These are phyloP conservation scores for Trichoderma guizhouense DNA, from an alignment of 2,329 filamentous ascomycete genomes.

Conservation along the genomic window DNA sequence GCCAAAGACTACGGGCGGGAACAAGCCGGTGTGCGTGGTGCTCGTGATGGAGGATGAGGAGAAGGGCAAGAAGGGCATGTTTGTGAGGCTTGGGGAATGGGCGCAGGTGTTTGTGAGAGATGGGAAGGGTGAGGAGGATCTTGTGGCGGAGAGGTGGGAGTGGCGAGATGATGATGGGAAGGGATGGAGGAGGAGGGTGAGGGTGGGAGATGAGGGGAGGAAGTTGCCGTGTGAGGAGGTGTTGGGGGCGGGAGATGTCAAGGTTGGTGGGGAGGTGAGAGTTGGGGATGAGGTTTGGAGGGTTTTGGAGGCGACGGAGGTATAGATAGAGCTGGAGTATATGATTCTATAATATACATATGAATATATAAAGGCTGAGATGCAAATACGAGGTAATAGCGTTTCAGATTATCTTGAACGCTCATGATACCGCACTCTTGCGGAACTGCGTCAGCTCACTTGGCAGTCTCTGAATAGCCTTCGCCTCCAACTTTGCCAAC, in stretches of 20 bases:
- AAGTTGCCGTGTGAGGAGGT: slow-evolving; percentile 35
- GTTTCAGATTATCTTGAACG: background rate
- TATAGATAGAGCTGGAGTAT: background rate
- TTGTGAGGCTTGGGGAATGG: slow-evolving; percentile 52
- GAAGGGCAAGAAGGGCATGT: slow-evolving; percentile 42
- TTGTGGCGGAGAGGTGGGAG: slow-evolving; percentile 55
- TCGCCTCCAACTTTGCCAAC: slow-evolving; percentile 44
- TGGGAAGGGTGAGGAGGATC: slow-evolving; percentile 28
- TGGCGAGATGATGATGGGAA: slow-evolving; percentile 29
- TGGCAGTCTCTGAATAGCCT: slow-evolving; percentile 43
- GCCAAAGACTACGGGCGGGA: slow-evolving; percentile 21
- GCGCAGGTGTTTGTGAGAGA: slow-evolving; percentile 55
- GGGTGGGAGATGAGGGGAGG: slow-evolving; percentile 34
- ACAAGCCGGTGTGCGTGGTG: slow-evolving; percentile 35
- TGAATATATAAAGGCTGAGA: no score
- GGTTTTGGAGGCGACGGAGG: slow-evolving; percentile 19
- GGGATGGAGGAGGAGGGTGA: slow-evolving; percentile 37
- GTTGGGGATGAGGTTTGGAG: slow-evolving; percentile 16
- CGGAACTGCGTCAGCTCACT: slow-evolving; percentile 20
- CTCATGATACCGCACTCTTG: background rate
- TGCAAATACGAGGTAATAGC: background rate
- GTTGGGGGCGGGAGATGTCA: background rate
- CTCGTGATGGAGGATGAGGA: slow-evolving; percentile 36
- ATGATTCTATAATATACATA: background rate
- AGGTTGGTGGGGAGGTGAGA: slow-evolving; percentile 4